Evolutionary conservation across 2,329 filamentous ascomycete genomes (phyloP), one percentile per base, ranked within the genome.

Genomic region (Diaporthe citrichinensis): DNA sequence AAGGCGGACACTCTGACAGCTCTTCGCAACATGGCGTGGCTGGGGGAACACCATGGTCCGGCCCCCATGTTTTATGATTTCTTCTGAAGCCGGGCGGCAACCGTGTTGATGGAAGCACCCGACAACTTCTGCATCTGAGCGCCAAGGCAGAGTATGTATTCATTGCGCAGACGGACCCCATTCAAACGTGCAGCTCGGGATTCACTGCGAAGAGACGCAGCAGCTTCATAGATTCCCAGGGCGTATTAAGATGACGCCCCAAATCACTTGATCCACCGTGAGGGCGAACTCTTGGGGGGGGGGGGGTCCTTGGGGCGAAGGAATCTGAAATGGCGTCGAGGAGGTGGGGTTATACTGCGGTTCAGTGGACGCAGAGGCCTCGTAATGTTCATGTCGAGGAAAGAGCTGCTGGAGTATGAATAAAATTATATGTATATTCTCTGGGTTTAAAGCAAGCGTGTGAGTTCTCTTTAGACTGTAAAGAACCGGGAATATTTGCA

Each of bases 211-310:
- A 15, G 12, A 53, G 51, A 53, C 4, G n/a, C n/a, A 53, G 12
- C 5, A 53, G 4, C 6, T 53, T n/a, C 3, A 9, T 28, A 6
- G 1, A 5, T 25, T 15, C 1, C 0, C n/a, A 28, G 0, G 4
- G 4, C n/a, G 3, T 25, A 7, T 28, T 53, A 15, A 4, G 0
- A 15, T 53, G n/a, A 14, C n/a, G 25, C 51, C n/a, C 10, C n/a
- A 53, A 53, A 15, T 14, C 10, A 53, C 12, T 53, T 3, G 12
- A 53, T 14, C 4, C 25, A 14, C n/a, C n/a, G 23, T n/a, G 25
- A 28, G n/a, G 51, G 10, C 2, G 51, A 51, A 51, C 9, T n/a
- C 4, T 44, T 20, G 41, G 41, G 41, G 12, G 41, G 10, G 39
- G 14, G 41, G 41, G 15, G 17, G 17, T 10, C 4, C 14, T 44